Evolutionary conservation across 306 rosid genomes (phyloP).

Genomic region (Cucumis melo): DNA sequence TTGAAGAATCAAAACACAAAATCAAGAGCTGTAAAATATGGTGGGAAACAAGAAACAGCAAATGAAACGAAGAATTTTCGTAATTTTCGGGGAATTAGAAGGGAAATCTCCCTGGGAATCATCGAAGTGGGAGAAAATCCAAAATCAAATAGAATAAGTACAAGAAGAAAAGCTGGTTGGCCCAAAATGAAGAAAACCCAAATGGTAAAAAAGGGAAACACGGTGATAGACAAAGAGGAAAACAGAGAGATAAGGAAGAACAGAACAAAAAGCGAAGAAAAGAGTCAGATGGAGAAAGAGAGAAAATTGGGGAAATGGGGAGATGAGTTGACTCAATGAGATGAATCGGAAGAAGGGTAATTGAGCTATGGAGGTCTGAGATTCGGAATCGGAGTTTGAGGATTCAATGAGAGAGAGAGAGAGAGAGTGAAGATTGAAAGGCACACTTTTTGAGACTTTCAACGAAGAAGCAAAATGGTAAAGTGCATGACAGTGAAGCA

Average conservation of each 20-base stretch:
- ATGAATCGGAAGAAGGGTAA: background rate
- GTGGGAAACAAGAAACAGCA: constrained; percentile 2
- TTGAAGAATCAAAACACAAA: constrained; percentile 5
- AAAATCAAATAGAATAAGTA: constrained; percentile 14
- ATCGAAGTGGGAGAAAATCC: constrained; percentile 21
- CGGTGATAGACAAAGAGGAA: background rate
- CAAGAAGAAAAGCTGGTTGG: background rate
- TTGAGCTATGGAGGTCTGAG: background rate
- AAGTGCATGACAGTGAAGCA: constrained; percentile 39
- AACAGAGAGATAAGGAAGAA: background rate
- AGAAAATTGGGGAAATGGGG: background rate
- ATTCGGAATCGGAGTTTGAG: constrained; percentile 39
- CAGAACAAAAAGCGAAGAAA: background rate
- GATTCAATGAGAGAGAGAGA: constrained; percentile 4
- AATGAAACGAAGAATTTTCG: constrained; percentile 7
- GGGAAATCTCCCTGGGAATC: constrained; percentile 26
- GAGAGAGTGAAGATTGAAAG: background rate
- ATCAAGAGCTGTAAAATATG: background rate
- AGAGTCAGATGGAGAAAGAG: constrained; percentile 18
- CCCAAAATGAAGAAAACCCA: constrained; percentile 6
- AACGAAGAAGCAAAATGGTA: constrained; percentile 14
- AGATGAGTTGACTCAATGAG: constrained; percentile 27
- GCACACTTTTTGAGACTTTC: constrained; percentile 11
- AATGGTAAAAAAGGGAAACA: background rate
- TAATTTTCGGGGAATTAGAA: background rate